Conservation (phyloP, 768 basidiomycete genomes). For the Leccinum uliginosum region DNA sequence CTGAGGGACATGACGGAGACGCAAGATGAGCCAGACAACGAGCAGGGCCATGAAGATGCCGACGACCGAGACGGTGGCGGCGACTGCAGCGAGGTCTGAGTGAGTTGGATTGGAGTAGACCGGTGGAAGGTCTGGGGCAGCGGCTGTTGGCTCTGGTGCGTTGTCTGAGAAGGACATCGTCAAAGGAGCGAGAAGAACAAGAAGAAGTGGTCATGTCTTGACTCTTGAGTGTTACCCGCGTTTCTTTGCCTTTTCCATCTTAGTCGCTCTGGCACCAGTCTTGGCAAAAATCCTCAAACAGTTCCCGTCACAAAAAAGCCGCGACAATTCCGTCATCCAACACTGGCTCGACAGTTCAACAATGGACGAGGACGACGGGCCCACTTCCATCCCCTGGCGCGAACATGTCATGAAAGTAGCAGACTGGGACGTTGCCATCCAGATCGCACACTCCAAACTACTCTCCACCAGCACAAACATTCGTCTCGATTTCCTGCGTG, state of each 20-base stretch:
- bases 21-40: constrained; percentile 24
- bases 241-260: neutral
- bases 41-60: constrained; percentile 23
- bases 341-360: constrained; percentile 42
- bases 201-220: neutral
- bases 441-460: constrained; percentile 48
- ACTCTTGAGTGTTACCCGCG: neutral
- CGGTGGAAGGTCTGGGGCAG: neutral
- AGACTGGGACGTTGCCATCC: constrained; percentile 53
- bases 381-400: constrained; percentile 41
- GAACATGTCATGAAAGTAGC: constrained; percentile 40
- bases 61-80: constrained; percentile 22
- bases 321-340: constrained; percentile 34
- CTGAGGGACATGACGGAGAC: constrained; percentile 16
- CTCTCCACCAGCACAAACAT: constrained; percentile 50
- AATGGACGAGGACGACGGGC: constrained; percentile 30
- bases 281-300: neutral
- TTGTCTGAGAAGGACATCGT: constrained; percentile 1
- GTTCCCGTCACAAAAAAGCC: neutral
- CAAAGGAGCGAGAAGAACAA: neutral
- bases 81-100: constrained; percentile 21
- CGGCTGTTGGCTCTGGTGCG: neutral
- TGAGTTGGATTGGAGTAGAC: constrained; percentile 13
- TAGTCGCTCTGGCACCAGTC: neutral
- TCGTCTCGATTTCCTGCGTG: constrained; percentile 56